phyloP scores from a whole-genome alignment of 1,284 basidiomycete species.

The Vanrija sp. region DNA sequence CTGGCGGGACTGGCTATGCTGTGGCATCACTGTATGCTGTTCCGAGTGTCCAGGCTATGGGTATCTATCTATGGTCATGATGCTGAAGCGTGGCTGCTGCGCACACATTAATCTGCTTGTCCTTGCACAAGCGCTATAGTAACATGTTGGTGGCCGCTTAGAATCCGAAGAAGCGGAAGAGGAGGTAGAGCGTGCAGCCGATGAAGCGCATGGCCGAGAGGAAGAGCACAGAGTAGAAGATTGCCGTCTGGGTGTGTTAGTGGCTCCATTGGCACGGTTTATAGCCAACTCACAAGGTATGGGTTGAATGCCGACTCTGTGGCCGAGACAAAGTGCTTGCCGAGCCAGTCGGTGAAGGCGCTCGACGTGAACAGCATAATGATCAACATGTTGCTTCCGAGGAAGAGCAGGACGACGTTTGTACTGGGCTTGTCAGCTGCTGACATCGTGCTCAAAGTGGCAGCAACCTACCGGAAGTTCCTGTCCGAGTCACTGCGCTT shows the following conservation, averaged over 20 bases:
- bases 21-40: no score
- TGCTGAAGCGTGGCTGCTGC: background rate
- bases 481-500: conserved; percentile 69
- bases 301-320: conserved; percentile 65
- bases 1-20: no score
- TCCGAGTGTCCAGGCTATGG: no score
- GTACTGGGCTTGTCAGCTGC: conserved; percentile 49
- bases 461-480: background rate
- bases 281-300: conserved; percentile 55
- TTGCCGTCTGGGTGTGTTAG: conserved; percentile 52
- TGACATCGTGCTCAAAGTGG: background rate
- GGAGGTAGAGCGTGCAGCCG: conserved; percentile 70
- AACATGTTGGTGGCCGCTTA: background rate
- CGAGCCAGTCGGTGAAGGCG: conserved; percentile 58
- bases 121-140: conserved; percentile 45
- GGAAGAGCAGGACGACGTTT: conserved; percentile 78
- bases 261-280: background rate
- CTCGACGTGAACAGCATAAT: conserved; percentile 76
- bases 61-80: background rate
- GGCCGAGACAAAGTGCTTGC: conserved; percentile 50
- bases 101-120: background rate
- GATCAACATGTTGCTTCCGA: conserved; percentile 78
- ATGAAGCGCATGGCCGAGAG: conserved; percentile 72
- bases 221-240: conserved; percentile 76
- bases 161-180: conserved; percentile 57